These are phyloP conservation scores for Botryotinia calthae DNA, from an alignment of 2,329 filamentous ascomycete species.

Conservation along the genomic window DNA sequence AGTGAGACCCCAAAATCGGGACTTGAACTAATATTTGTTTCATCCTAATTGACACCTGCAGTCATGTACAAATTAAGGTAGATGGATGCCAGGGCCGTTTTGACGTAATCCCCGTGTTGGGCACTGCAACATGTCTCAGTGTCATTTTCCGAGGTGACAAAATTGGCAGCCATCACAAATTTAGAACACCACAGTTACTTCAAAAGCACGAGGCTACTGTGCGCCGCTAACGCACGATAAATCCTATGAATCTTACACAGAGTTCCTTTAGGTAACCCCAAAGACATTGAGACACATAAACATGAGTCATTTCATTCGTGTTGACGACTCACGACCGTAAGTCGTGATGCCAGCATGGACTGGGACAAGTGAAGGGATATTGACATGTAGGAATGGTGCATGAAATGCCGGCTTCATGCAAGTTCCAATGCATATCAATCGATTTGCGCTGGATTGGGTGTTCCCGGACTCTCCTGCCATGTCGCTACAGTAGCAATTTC, in stretches of 20 bases:
- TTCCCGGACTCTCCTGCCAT: background rate
- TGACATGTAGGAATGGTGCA: background rate
- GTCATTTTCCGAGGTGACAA: conserved; percentile 4
- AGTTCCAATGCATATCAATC: background rate
- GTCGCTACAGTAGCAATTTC: background rate
- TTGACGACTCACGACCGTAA: conserved; percentile 5
- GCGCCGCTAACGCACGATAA: conserved; percentile 11
- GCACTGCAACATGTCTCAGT: background rate
- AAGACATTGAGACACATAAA: background rate
- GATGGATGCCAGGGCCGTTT: conserved; percentile 10
- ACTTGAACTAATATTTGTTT: conserved; percentile 12
- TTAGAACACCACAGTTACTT: background rate
- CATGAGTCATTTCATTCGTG: conserved; percentile 2
- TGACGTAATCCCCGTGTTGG: background rate
- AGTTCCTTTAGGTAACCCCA: background rate
- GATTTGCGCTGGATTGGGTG: background rate
- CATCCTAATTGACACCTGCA: conserved; percentile 19
- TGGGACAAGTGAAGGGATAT: background rate
- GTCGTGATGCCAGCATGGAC: conserved; percentile 11
- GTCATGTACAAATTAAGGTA: conserved; percentile 14
- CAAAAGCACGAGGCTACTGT: conserved; percentile 1
- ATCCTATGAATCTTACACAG: background rate
- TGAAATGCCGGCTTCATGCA: background rate
- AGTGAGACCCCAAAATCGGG: conserved; percentile 12
- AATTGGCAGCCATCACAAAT: background rate